These are phyloP conservation scores for Trametopsis cervina DNA, from an alignment of 768 basidiomycete species.

Conservation along the genomic window DNA sequence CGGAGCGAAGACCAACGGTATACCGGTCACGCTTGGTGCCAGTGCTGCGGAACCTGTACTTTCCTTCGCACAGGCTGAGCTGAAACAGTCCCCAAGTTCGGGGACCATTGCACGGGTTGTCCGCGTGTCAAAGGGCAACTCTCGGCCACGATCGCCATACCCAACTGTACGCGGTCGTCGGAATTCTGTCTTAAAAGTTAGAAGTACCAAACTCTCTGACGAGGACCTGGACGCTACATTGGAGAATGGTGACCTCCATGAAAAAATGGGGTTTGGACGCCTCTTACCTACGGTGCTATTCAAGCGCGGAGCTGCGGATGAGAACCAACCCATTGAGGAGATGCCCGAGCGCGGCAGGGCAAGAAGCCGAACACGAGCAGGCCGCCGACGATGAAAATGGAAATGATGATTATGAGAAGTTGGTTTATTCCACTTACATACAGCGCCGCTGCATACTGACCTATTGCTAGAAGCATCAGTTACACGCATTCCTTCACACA, in stretches of 20 bases:
- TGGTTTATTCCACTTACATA: background rate
- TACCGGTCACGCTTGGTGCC: conserved; percentile 6
- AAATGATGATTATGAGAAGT: conserved; percentile 3
- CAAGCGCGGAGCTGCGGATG: conserved; percentile 5
- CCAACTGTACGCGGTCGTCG: conserved; percentile 10
- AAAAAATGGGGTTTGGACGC: conserved; percentile 13
- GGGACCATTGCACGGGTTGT: conserved; percentile 4
- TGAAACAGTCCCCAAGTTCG: conserved; percentile 6
- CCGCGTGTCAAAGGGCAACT: conserved; percentile 1
- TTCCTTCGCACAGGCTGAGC: conserved; percentile 15
- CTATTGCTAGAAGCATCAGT: conserved; percentile 1
- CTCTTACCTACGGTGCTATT: conserved; percentile 6
- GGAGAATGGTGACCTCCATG: background rate
- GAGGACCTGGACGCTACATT: conserved; percentile 12
- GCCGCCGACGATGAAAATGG: conserved; percentile 2
- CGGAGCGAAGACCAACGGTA: background rate
- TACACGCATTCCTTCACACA: conserved; percentile 7
- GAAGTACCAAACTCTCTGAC: conserved; percentile 8
- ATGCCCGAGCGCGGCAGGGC: conserved; percentile 12
- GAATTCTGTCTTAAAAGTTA: background rate
- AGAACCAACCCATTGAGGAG: conserved; percentile 8
- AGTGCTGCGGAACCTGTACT: conserved; percentile 13
- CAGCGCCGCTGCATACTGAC: background rate
- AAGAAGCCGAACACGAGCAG: conserved; percentile 7
- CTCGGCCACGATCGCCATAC: conserved; percentile 12